Base-by-base conservation (phyloP, 768 basidiomycete genomes). In the Kwoniella heveanensis region DNA sequence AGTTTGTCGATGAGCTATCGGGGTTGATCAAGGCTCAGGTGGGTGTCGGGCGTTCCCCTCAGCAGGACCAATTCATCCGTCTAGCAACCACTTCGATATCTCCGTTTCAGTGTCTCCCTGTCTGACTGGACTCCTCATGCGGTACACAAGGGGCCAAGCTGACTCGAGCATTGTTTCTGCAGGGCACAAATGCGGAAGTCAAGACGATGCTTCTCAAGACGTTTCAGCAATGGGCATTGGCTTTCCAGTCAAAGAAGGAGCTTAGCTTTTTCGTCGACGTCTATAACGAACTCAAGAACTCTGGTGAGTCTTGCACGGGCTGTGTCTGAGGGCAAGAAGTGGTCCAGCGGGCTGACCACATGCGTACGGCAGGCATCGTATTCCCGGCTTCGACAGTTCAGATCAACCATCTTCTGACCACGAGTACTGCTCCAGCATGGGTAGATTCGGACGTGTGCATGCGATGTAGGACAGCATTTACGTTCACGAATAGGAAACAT, bases 401-500 rank as follows among this genome's bases (percentile, higher is more conserved):
- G 17, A 25, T 22, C 19, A 21, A 6, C 50, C 71, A 71, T 46
- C 67, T 80, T n/a, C 65, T 76, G 15, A 67, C 70, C 0, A 76
- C 78, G n/a, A 67, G 77, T 3, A 77, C 74, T 17, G 81, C 96
- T 0, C 96, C 96, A 1, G 91, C 95, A 77, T 99, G 96, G 96
- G 89, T 92, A 48, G 95, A 98, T 77, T 92, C 92, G 0, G 92
- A 96, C 50, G 86, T 93, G 17, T 99, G 96, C 78, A 86, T 95
- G 62, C 87, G 92, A 21, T 99, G 96, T 79, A 86, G 96, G 19
- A 88, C 90, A 0, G 79, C 91, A 0, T 99, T 99, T 80, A 86
- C 88, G 0, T 93, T 97, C 77, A 96, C 93, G 29, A 98, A 98
- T 77, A 86, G 96, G 54, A 97, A 97, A 77, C 96, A 99, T 73